Evolutionary conservation across 73 alveolate species (phyloP), one percentile per base, ranked within the genome.

Genomic region (Paraurostyla sp.): DNA sequence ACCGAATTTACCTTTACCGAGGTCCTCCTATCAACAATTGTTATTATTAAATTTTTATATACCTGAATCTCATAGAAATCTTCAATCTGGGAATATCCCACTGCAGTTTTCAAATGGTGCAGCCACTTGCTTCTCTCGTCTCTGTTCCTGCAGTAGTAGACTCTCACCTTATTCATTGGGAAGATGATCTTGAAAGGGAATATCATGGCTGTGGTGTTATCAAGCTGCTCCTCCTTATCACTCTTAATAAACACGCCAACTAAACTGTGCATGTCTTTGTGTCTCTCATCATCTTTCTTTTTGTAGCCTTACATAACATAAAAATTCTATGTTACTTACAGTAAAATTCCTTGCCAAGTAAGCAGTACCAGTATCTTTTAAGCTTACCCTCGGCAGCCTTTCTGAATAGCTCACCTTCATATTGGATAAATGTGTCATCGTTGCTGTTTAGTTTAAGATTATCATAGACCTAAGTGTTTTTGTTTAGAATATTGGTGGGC

Each of bases 211-310:
- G 87, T 60, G 38, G 83, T 65, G 60, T 85, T 92, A 52, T 92
- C 95, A 40, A 89, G 71, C n/a, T 90, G 40, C 88, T 91, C 95
- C 41, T 91, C 95, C 29, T 82, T 83, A 36, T 92, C 99, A 71
- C 93, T 91, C 71, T 71, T 80, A 57, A 93, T 88, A 63, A 87
- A 96, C 52, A 82, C 95, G 0, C 96, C 96, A 0, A 94, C 95
- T 76, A 96, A 89, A 59, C 85, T 89, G 87, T 92, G 96, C 97
- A 95, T 91, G 40, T 95, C 97, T 88, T 95, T 91, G 78, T 95
- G 97, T 20, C 76, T 65, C 45, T 57, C 81, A 30, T 92, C 94
- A 33, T 93, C 93, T 73, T 93, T 92, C 80, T 89, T 75, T 82
- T 91, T 91, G 94, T 50, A 81, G 41, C 71, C 87, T 60, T 16